phyloP scores from a whole-genome alignment of 2,329 filamentous ascomycete genomes.

The Niveomyces coronatus region DNA sequence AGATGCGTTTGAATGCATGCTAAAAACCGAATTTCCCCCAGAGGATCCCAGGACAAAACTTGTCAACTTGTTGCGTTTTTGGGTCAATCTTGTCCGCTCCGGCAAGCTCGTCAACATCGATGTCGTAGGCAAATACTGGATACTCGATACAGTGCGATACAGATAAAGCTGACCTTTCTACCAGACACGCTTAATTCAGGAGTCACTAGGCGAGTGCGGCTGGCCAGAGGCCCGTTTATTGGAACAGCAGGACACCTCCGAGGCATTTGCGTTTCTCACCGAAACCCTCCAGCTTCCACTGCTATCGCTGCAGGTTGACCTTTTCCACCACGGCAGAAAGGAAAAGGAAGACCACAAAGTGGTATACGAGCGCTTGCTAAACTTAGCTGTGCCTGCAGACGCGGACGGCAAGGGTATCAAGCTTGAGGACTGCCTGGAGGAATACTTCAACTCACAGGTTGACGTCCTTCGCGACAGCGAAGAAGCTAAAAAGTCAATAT shows the following conservation, averaged over 20 bases:
- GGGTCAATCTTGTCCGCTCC: constrained; percentile 84
- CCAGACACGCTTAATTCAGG: constrained; percentile 73
- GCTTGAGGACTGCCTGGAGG: constrained; percentile 83
- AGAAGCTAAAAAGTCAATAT: constrained; percentile 37
- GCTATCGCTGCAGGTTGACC: constrained; percentile 83
- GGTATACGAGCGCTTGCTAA: constrained; percentile 80
- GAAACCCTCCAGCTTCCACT: constrained; percentile 80
- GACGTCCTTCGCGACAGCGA: constrained; percentile 70
- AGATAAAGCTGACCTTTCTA: constrained; percentile 17
- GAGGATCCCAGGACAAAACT: constrained; percentile 64
- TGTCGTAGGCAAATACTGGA: constrained; percentile 45
- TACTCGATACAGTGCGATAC: neutral
- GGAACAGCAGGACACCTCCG: constrained; percentile 90
- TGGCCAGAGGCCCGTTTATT: constrained; percentile 71
- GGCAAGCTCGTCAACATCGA: constrained; percentile 80
- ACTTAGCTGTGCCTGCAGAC: constrained; percentile 78
- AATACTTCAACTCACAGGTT: constrained; percentile 90
- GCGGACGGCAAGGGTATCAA: constrained; percentile 61
- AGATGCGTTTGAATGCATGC: constrained; percentile 84
- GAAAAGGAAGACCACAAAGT: constrained; percentile 88
- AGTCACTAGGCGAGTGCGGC: constrained; percentile 72
- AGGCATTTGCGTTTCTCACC: constrained; percentile 92
- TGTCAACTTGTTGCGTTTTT: constrained; percentile 69
- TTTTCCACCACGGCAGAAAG: constrained; percentile 84
- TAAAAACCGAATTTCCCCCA: constrained; percentile 61